Evolutionary conservation across 768 basidiomycete species (phyloP), one percentile per base, ranked within the genome.

Genomic region (Lepiota venenata): DNA sequence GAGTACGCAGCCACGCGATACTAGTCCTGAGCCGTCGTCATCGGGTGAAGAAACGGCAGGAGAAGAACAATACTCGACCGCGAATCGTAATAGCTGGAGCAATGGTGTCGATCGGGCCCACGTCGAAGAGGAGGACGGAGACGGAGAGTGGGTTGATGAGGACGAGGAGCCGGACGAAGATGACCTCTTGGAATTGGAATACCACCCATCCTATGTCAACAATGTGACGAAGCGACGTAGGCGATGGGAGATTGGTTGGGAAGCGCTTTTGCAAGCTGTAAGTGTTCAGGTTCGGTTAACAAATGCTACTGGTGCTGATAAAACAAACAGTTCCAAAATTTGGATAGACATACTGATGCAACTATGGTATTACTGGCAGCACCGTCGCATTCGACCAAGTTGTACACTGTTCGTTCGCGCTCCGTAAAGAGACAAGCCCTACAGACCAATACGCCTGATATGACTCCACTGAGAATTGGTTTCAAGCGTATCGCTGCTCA

Each of bases 41-140:
- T 84, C 82, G 14, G 88, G 88, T 1, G 89, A 91, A 64, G 88
- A 89, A 67, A 90, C 86, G 1, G 87, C 88, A 0, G 89, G 87
- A 0, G 89, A 89, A 62, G 49, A 60, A 36, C 41, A 45, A 40
- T 57, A 56, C 36, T 25, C 35, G 11, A 46, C 29, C 21, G 25
- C 40, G 7, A 52, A 39, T 21, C 41, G 52, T 10, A 50, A 48
- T 35, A 60, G 64, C 22, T 74, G 69, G 67, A 68, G 67, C 1
- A 67, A 68, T 55, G 70, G 66, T 8, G 54, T 58, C 18, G 50
- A 51, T 12, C 32, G 29, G 27, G 56, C 59, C 57, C 45, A 47
- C 18, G 58, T 56, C 4, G 60, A 58, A 15, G 66, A 61, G 32
- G 68, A 63, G 15, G 77, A 77, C 45, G 79, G 78, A 37, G 74